phyloP scores from a whole-genome alignment of 306 rosid genomes.

The Citrullus mucosospermus region DNA sequence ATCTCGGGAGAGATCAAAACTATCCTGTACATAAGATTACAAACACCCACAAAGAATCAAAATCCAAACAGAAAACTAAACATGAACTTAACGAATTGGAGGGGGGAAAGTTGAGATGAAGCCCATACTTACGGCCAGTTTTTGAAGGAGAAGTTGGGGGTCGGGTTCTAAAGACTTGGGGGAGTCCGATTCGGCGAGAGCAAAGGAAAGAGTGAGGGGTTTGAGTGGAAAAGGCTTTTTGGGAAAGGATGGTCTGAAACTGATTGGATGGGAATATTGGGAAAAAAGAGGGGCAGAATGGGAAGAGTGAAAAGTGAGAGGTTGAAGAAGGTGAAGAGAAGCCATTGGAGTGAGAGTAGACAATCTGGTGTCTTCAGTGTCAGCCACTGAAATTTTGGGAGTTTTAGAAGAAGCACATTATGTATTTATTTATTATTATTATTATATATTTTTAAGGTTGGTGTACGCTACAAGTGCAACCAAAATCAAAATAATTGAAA shows the following conservation, averaged over 20 bases:
- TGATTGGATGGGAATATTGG: constrained; percentile 15
- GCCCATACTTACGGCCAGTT: constrained; percentile 39
- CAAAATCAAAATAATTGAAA: no score
- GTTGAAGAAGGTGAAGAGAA: constrained; percentile 28
- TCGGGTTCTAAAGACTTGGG: constrained; percentile 46
- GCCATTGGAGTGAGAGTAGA: constrained; percentile 28
- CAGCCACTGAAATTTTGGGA: constrained; percentile 1
- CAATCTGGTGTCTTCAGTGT: neutral
- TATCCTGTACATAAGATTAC: constrained; percentile 27
- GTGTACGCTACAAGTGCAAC: no score
- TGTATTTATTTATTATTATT: no score
- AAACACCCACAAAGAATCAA: neutral
- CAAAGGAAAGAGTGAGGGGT: constrained; percentile 28
- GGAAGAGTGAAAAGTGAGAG: constrained; percentile 23
- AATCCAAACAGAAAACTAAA: neutral
- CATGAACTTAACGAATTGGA: neutral
- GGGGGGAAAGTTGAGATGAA: neutral
- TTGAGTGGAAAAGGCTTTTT: constrained; percentile 13
- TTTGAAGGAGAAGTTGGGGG: constrained; percentile 43
- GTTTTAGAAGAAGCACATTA: neutral
- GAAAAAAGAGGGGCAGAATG: constrained; percentile 18
- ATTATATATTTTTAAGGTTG: no score
- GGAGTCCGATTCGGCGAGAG: constrained; percentile 63
- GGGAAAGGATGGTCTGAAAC: constrained; percentile 17
- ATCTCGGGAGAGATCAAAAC: constrained; percentile 76